Percentiles rank a stretch among this genome's conserved stretches.
Conservation (phyloP, 345 rosid genomes). For the Brassica cretica region DNA sequence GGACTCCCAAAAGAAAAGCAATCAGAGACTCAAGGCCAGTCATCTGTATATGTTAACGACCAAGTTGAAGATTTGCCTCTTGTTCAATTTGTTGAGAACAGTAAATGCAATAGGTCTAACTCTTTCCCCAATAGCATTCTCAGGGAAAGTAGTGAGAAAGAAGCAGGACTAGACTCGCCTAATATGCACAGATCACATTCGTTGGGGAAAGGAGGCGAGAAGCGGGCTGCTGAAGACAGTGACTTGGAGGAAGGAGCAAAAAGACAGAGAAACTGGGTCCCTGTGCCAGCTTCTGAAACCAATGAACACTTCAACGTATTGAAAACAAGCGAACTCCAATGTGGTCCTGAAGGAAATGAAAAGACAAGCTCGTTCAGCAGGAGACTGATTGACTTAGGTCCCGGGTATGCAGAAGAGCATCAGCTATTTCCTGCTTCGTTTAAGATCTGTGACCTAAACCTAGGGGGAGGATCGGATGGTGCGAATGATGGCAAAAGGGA, state of each 20-base stretch:
- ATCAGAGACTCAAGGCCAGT: conserved; percentile 41
- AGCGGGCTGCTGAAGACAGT: conserved; percentile 55
- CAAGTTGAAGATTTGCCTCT: conserved; percentile 43
- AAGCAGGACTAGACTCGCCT: conserved; percentile 42
- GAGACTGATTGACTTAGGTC: conserved; percentile 41
- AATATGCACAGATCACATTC: conserved; percentile 52
- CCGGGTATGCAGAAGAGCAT: conserved; percentile 63
- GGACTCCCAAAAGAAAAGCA: conserved; percentile 42
- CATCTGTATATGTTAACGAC: conserved; percentile 43
- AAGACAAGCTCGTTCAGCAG: conserved; percentile 33
- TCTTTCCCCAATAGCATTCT: conserved; percentile 60
- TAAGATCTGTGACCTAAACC: conserved; percentile 91
- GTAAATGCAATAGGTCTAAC: conserved; percentile 55
- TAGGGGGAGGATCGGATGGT: conserved; percentile 64
- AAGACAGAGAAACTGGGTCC: conserved; percentile 71
- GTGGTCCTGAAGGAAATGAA: conserved; percentile 29
- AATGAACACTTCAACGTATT: conserved; percentile 39
- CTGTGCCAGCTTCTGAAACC: conserved; percentile 44
- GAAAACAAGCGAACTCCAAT: conserved; percentile 39
- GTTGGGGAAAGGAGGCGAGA: conserved; percentile 66
- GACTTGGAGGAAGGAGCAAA: conserved; percentile 53
- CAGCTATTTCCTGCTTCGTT: conserved; percentile 77
- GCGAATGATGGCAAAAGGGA: conserved; percentile 47
- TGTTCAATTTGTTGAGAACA: conserved; percentile 41
- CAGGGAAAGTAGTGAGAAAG: conserved; percentile 45